Percentiles rank a stretch among this genome's conserved stretches.
phyloP scores from a whole-genome alignment of 1,284 basidiomycete genomes.

The Leccinum subspadiceum region DNA sequence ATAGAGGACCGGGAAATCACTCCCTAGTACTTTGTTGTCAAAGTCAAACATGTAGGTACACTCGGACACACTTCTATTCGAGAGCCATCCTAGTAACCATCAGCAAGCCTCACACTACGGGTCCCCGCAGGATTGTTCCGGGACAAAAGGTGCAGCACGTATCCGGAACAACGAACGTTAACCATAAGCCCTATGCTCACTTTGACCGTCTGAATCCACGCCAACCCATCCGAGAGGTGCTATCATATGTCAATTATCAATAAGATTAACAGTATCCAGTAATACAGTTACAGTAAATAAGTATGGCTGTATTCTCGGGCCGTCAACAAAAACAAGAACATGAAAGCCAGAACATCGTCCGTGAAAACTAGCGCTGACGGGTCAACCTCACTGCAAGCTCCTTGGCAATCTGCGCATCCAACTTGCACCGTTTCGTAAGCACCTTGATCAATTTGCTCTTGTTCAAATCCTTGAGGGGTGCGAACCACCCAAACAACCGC shows the following conservation, averaged over 20 bases:
- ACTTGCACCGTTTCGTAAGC: slow-evolving; percentile 26
- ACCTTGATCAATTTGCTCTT: slow-evolving; percentile 17
- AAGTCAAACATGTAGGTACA: too few species aligned
- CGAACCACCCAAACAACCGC: slow-evolving; percentile 19
- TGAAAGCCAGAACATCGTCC: not conserved
- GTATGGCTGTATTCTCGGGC: too few species aligned
- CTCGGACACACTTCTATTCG: too few species aligned
- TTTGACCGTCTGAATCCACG: not conserved
- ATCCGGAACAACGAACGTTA: not conserved
- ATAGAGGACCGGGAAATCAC: too few species aligned
- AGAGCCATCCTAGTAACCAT: too few species aligned
- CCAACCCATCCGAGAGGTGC: not conserved
- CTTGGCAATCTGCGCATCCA: slow-evolving; percentile 18
- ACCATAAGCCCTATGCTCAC: not conserved
- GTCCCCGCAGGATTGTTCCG: too few species aligned
- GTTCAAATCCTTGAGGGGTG: slow-evolving; percentile 9
- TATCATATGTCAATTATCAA: not conserved
- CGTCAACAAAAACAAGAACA: not conserved
- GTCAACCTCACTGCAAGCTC: slow-evolving; percentile 13
- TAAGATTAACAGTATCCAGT: not conserved
- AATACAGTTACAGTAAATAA: not conserved
- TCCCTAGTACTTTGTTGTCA: too few species aligned
- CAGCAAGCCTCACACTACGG: too few species aligned
- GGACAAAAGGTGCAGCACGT: not conserved
- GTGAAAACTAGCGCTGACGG: not conserved